Evolutionary conservation across 208 protist genomes (phyloP).

Genomic region (Sergeia podlipaevii): DNA sequence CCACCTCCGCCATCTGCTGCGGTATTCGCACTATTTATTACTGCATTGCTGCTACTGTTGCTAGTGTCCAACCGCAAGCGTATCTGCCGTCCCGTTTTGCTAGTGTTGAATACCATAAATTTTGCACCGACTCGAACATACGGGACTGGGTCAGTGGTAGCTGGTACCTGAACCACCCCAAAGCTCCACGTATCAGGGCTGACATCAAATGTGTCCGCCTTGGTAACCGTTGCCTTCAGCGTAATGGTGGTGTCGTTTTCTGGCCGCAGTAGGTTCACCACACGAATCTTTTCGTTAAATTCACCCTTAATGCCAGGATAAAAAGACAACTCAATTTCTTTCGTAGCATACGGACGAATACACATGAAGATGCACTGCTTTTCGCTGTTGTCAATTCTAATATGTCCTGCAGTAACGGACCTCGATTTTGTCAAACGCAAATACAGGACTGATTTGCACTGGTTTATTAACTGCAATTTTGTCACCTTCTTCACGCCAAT

Average conservation of each 20-base stretch:
- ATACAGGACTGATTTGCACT: conserved; percentile 68
- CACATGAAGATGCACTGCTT: conserved; percentile 54
- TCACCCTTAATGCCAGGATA: conserved; percentile 80
- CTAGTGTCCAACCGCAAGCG: too few species aligned
- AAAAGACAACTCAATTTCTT: conserved; percentile 76
- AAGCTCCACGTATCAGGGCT: conserved; percentile 82
- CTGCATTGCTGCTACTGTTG: not conserved
- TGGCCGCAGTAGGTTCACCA: conserved; percentile 73
- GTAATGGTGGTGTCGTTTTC: conserved; percentile 59
- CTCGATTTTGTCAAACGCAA: conserved; percentile 73
- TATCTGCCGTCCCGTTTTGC: too few species aligned
- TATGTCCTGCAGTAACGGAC: conserved; percentile 80
- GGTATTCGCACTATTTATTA: not conserved
- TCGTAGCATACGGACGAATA: conserved; percentile 75
- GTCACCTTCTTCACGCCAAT: conserved; percentile 80
- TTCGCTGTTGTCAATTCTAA: conserved; percentile 77
- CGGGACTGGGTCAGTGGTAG: conserved; percentile 12
- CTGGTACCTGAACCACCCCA: conserved; percentile 48
- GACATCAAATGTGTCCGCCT: conserved; percentile 87
- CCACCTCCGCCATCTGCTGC: not conserved
- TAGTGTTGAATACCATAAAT: too few species aligned
- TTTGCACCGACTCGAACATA: conserved; percentile 40
- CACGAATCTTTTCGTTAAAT: conserved; percentile 71
- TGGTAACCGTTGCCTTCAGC: conserved; percentile 77
- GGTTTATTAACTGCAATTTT: conserved; percentile 74